Evolutionary conservation across 371 early-diverging fungal species (phyloP).

Genomic region (Mortierella sp.): DNA sequence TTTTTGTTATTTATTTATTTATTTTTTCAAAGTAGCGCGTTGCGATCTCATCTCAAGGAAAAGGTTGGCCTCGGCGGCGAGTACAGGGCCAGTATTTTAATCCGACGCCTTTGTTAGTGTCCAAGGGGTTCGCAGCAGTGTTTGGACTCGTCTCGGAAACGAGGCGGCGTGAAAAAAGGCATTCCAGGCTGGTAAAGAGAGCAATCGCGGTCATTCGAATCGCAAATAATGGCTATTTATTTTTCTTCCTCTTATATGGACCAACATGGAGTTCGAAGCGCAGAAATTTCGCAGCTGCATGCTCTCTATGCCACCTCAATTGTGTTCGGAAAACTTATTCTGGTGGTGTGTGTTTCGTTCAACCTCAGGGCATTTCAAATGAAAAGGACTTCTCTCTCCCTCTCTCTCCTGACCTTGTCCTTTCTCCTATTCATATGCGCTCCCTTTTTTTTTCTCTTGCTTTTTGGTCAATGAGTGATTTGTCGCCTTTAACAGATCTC

Average conservation of each 20-base stretch:
- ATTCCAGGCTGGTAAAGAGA: not conserved
- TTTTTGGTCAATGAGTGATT: not conserved
- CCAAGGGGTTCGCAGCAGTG: not conserved
- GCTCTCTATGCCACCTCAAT: too few relatives aligned
- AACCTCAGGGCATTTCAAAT: not conserved
- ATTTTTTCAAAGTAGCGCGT: not conserved
- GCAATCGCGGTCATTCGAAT: not conserved
- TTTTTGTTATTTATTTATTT: too few relatives aligned
- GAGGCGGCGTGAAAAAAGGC: not conserved
- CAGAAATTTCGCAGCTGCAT: not conserved
- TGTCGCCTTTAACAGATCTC: not conserved
- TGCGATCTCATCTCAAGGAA: not conserved
- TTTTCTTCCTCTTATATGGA: not conserved
- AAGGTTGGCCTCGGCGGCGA: not conserved
- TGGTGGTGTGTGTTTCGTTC: not conserved
- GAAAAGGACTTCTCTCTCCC: not conserved
- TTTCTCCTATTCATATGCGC: not conserved
- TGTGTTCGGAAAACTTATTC: not conserved
- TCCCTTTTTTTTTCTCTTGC: not conserved
- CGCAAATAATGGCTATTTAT: not conserved
- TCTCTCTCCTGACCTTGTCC: too few relatives aligned
- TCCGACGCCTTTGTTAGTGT: not conserved
- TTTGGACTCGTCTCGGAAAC: not conserved
- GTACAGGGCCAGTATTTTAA: not conserved
- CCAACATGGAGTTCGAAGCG: not conserved